Conservation (phyloP, 306 rosid species). For the Fagus crenata region DNA sequence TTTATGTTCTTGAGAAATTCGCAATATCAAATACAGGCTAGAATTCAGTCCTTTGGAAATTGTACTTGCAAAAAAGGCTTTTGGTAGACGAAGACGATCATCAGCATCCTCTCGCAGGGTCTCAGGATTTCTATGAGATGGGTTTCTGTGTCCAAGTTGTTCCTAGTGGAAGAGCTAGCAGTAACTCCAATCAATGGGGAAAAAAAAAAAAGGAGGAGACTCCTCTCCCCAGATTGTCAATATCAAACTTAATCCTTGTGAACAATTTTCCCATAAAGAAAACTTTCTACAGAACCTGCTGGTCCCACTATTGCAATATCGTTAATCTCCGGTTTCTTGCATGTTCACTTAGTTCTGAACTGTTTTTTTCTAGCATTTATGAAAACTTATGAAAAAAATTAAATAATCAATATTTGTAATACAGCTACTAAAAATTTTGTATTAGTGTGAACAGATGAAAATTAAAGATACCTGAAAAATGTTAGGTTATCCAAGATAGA, state of each 20-base stretch:
- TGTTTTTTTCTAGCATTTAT: neutral
- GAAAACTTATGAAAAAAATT: neutral
- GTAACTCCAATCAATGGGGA: neutral
- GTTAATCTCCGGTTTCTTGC: neutral
- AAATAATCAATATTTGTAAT: neutral
- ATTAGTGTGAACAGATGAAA: neutral
- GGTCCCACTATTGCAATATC: neutral
- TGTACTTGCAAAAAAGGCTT: neutral
- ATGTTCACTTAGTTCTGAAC: neutral
- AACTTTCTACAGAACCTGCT: neutral
- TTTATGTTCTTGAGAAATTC: neutral
- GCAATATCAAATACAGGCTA: neutral
- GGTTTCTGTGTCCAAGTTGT: neutral
- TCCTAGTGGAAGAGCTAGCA: neutral
- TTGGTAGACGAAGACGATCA: neutral
- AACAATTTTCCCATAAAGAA: neutral
- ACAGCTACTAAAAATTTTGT: neutral
- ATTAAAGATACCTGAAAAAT: neutral
- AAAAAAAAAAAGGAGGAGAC: neutral
- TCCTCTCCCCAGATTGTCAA: neutral
- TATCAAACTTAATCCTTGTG: neutral
- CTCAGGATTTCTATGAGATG: neutral
- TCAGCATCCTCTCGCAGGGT: neutral
- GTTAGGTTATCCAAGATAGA: neutral
- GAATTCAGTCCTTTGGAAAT: neutral